Evolutionary conservation across 2,329 filamentous ascomycete genomes (phyloP).

Genomic region (Epichloe brachyelytri): DNA sequence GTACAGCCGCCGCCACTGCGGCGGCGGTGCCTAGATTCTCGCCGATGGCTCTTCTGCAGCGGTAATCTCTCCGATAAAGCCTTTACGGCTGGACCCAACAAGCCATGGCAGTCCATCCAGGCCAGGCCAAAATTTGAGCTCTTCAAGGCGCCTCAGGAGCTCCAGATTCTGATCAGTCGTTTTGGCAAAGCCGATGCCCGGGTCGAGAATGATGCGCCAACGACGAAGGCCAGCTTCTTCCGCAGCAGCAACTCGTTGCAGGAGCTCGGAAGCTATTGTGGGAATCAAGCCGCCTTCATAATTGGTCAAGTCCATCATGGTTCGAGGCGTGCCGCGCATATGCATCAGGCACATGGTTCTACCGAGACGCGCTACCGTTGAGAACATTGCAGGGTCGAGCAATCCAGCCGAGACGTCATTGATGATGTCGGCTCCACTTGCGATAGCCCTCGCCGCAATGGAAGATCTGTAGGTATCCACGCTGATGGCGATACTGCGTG

Average conservation of each 20-base stretch:
- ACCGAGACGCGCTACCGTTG: constrained; percentile 62
- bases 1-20: constrained; percentile 72
- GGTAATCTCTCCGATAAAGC: constrained; percentile 74
- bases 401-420: constrained; percentile 85
- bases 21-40: constrained; percentile 73
- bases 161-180: constrained; percentile 67
- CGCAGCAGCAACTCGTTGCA: constrained; percentile 57
- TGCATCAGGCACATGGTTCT: constrained; percentile 81
- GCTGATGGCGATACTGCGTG: constrained; percentile 57
- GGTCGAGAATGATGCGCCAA: constrained; percentile 92
- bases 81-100: constrained; percentile 77
- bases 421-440: constrained; percentile 77
- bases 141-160: constrained; percentile 54
- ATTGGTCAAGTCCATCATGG: constrained; percentile 57
- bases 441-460: constrained; percentile 65
- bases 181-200: constrained; percentile 91
- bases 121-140: constrained; percentile 51
- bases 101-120: constrained; percentile 72
- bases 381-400: constrained; percentile 70
- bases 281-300: constrained; percentile 58
- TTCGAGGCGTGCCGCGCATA: constrained; percentile 77
- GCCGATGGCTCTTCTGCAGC: constrained; percentile 58
- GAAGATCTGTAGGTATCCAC: constrained; percentile 84
- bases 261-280: constrained; percentile 55
- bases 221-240: constrained; percentile 70